Conservation (phyloP, 176 grass and related monocot genomes). For the Thinopyrum elongatum region DNA sequence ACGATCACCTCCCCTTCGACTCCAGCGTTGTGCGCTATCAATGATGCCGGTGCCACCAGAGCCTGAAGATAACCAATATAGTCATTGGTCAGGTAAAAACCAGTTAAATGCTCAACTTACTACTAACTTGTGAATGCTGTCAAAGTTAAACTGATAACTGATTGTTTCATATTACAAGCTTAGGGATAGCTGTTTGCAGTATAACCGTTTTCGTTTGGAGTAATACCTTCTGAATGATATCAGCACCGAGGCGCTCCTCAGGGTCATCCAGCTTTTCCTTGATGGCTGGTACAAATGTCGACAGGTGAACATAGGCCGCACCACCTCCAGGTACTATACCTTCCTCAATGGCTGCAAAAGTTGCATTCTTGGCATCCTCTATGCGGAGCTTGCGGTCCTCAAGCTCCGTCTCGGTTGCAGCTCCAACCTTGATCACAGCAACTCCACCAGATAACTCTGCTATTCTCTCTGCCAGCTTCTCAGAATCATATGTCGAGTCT, state of each 20-base stretch:
- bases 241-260: conserved; percentile 85
- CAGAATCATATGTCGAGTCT: conserved; percentile 75
- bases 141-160: not conserved
- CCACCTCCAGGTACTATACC: conserved; percentile 94
- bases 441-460: conserved; percentile 93
- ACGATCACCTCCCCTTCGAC: conserved; percentile 90
- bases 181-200: not conserved
- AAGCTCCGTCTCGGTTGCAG: conserved; percentile 82
- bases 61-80: conserved; percentile 34
- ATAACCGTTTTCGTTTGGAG: not conserved
- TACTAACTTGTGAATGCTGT: not conserved
- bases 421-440: conserved; percentile 92
- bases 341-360: conserved; percentile 93
- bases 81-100: not conserved
- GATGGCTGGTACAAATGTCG: conserved; percentile 63
- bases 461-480: conserved; percentile 94
- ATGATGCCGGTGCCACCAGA: conserved; percentile 60
- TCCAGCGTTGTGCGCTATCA: conserved; percentile 86
- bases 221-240: conserved; percentile 91
- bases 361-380: conserved; percentile 94
- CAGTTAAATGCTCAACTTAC: not conserved
- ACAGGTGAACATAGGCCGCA: conserved; percentile 83
- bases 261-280: conserved; percentile 85
- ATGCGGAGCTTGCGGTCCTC: conserved; percentile 92
- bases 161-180: not conserved